A percentile compares a stretch with the other conserved stretches of the same genome.
Evolutionary conservation across 192 early-diverging fungal species (phyloP).

Genomic region (Backusella sp.): DNA sequence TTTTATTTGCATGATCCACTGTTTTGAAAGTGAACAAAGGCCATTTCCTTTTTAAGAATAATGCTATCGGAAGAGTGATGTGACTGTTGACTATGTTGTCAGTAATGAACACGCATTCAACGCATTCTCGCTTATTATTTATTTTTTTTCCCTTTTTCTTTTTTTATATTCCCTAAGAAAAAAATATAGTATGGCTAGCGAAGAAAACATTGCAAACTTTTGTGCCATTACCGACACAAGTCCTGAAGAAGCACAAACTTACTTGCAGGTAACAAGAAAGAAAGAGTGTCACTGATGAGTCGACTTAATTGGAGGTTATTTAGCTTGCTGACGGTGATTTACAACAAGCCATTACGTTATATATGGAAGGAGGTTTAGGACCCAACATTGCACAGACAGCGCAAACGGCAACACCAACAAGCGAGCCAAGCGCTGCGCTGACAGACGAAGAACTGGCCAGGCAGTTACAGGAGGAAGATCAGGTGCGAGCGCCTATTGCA

Average conservation of each 20-base stretch:
- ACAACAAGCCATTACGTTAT: constrained; percentile 79
- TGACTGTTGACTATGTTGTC: constrained; percentile 4
- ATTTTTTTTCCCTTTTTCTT: neutral
- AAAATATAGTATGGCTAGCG: constrained; percentile 11
- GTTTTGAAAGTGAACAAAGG: neutral
- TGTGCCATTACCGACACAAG: constrained; percentile 72
- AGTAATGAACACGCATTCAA: neutral
- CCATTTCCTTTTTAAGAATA: neutral
- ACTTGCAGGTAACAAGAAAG: constrained; percentile 55
- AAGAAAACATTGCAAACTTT: constrained; percentile 47
- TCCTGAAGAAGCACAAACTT: constrained; percentile 65
- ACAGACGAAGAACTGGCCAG: constrained; percentile 51
- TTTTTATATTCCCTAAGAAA: neutral
- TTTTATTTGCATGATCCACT: too few relatives aligned
- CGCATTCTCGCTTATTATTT: neutral
- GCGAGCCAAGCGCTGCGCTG: constrained; percentile 25
- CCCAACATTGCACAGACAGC: neutral
- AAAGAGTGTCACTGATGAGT: neutral
- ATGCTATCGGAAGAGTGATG: neutral
- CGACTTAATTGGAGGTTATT: neutral
- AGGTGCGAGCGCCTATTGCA: constrained; percentile 83
- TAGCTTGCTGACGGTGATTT: constrained; percentile 76
- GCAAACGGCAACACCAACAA: constrained; percentile 35
- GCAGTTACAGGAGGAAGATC: constrained; percentile 38
- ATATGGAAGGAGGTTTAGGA: constrained; percentile 74